Evolutionary conservation across 2,329 filamentous ascomycete species (phyloP), one percentile per base, ranked within the genome.

Genomic region (Pseudopithomyces chartarum): DNA sequence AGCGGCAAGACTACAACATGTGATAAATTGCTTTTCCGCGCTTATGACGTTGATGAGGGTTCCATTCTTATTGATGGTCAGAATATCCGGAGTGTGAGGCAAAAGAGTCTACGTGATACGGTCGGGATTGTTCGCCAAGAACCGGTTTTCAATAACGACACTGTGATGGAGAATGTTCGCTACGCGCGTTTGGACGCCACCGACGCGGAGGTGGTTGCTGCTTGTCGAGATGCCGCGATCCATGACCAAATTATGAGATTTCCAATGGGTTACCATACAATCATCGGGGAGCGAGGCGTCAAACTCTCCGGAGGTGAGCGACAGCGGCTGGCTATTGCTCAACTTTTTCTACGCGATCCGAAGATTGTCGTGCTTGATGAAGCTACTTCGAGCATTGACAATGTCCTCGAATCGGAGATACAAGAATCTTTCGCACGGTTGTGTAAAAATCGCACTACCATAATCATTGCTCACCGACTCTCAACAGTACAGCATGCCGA

Each of bases 351-450:
- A 70, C 92, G 92, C 74, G 84, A 84, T 57, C 88, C 90, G 0
- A 90, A 93, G 65, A 82, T 96, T 43, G 82, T 96, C 7, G 88
- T 96, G 12, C 82, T 96, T 1, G 92, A 96, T 67, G 92, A 96
- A 77, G 87, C 91, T 0, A 94, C 93, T 60, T 90, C 90, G 51
- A 90, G 90, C 49, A 90, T 96, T 85, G 88, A 92, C 59, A 86
- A 89, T 46, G 81, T 80, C 0, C 87, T 85, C 0, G 86, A 88
- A 70, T 81, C 85, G 55, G 83, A 85, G 64, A 87, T 87, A 33
- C 85, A 87, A 63, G 77, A 82, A 11, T 85, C 85, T 1, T 79
- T 88, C 36, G 76, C 76, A 52, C 76, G 76, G 45, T 77, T 88
- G 13, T 85, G 84, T 57, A 74, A 81, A 56, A 82, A 81, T 6